phyloP scores from a whole-genome alignment of 1,284 basidiomycete genomes.

The Serendipita sp. region DNA sequence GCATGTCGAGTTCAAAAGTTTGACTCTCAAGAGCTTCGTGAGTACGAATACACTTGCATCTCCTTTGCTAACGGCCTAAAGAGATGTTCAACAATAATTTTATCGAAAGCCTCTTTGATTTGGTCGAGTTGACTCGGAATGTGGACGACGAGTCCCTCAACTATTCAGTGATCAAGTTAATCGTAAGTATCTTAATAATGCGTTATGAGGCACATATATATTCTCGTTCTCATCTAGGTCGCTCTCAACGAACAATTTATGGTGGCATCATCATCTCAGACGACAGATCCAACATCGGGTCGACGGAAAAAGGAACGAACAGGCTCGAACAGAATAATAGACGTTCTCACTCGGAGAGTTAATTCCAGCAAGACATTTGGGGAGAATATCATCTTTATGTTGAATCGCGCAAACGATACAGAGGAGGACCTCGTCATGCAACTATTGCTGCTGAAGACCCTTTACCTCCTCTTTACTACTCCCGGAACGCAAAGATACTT shows the following conservation, averaged over 20 bases:
- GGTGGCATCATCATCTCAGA: conserved; percentile 43
- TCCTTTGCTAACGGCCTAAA: conserved; percentile 20
- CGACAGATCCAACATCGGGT: conserved; percentile 12
- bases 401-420: conserved; percentile 86
- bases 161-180: conserved; percentile 84
- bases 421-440: conserved; percentile 91
- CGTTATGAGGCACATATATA: background rate
- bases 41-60: conserved; percentile 20
- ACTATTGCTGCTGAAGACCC: conserved; percentile 82
- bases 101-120: conserved; percentile 81
- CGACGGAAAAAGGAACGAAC: conserved; percentile 5
- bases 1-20: conserved; percentile 81
- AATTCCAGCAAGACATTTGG: conserved; percentile 88
- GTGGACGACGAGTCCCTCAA: conserved; percentile 86
- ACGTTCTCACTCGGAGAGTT: conserved; percentile 69
- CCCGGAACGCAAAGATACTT: conserved; percentile 91
- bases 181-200: conserved; percentile 37
- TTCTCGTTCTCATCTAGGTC: conserved; percentile 35
- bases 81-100: conserved; percentile 72
- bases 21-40: conserved; percentile 58
- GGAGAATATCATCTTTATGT: conserved; percentile 97
- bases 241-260: conserved; percentile 98
- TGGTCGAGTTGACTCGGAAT: conserved; percentile 83
- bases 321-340: conserved; percentile 42
- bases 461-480: conserved; percentile 91